A percentile compares a stretch with the other conserved stretches of the same genome.
Evolutionary conservation across 352 stramenopile genomes (phyloP).

Genomic region (Thraustotheca clavata): DNA sequence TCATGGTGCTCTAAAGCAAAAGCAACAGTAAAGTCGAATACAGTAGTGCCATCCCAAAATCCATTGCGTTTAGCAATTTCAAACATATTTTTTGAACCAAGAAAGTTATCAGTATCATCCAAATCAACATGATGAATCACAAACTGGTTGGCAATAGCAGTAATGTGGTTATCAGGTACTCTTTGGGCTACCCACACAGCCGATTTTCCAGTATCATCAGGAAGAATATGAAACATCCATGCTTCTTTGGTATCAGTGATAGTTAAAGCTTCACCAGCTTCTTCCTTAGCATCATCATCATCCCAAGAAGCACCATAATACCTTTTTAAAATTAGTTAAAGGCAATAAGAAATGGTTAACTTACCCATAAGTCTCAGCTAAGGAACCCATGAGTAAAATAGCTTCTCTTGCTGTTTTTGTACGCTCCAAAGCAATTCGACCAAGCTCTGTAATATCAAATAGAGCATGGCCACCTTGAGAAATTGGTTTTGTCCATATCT

Average conservation of each 20-base stretch:
- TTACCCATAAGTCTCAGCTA: slow-evolving; percentile 86
- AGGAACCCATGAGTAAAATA: slow-evolving; percentile 88
- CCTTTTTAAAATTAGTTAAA: slow-evolving; percentile 33
- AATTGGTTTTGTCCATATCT: slow-evolving; percentile 48
- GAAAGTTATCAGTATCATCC: slow-evolving; percentile 67
- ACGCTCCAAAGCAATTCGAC: slow-evolving; percentile 83
- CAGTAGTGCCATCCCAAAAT: slow-evolving; percentile 55
- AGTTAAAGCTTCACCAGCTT: slow-evolving; percentile 85
- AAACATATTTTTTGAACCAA: slow-evolving; percentile 85
- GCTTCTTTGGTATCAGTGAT: slow-evolving; percentile 90
- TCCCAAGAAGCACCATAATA: slow-evolving; percentile 91
- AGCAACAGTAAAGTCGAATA: slow-evolving; percentile 85
- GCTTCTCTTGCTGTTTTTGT: slow-evolving; percentile 68
- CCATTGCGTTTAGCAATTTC: slow-evolving; percentile 79
- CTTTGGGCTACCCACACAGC: slow-evolving; percentile 91
- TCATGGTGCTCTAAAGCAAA: slow-evolving; percentile 67
- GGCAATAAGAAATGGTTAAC: not conserved
- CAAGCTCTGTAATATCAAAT: slow-evolving; percentile 84
- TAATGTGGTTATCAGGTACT: slow-evolving; percentile 79
- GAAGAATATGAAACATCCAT: slow-evolving; percentile 95
- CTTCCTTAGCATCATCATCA: slow-evolving; percentile 43
- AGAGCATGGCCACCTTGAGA: slow-evolving; percentile 76
- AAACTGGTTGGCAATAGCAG: slow-evolving; percentile 91
- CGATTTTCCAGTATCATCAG: slow-evolving; percentile 87
- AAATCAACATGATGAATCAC: slow-evolving; percentile 87